Percentiles rank a stretch among this genome's conserved stretches.
These are phyloP conservation scores for Yamadazyma phyllophila DNA, from an alignment of 805 yeast species.

Conservation along the genomic window DNA sequence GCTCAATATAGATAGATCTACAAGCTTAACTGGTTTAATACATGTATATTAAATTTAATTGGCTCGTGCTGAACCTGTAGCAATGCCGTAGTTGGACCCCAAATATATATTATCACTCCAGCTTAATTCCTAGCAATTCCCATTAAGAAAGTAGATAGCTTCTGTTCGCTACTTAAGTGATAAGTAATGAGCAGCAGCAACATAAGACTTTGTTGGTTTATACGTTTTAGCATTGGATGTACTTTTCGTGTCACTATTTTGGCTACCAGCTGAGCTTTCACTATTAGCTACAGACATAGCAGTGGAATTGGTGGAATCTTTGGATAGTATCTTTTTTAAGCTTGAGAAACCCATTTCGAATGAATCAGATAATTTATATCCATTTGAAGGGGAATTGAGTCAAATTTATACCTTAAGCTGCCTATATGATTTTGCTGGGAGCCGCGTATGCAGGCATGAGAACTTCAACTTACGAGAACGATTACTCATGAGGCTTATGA, in stretches of 20 bases:
- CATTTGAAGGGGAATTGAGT: background rate
- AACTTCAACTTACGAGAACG: no score
- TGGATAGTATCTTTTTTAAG: conserved; percentile 1
- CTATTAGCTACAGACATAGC: conserved; percentile 3
- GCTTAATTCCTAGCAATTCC: no score
- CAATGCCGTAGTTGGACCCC: background rate
- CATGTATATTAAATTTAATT: no score
- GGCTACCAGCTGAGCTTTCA: background rate
- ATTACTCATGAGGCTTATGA: no score
- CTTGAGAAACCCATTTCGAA: background rate
- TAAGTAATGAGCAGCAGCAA: conserved; percentile 4
- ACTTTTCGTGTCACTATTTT: no score
- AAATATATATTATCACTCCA: background rate
- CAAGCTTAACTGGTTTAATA: no score
- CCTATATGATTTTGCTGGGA: background rate
- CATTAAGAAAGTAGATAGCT: no score
- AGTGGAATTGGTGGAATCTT: conserved; percentile 5
- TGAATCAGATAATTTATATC: background rate
- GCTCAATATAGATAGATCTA: no score
- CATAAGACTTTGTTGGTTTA: background rate
- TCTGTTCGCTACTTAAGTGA: background rate
- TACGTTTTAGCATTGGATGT: background rate
- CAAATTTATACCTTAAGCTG: background rate
- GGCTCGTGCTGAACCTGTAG: background rate
- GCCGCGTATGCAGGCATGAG: no score